These are phyloP conservation scores for Avena atlantica DNA, from an alignment of 176 grass and related monocot genomes.

Conservation along the genomic window DNA sequence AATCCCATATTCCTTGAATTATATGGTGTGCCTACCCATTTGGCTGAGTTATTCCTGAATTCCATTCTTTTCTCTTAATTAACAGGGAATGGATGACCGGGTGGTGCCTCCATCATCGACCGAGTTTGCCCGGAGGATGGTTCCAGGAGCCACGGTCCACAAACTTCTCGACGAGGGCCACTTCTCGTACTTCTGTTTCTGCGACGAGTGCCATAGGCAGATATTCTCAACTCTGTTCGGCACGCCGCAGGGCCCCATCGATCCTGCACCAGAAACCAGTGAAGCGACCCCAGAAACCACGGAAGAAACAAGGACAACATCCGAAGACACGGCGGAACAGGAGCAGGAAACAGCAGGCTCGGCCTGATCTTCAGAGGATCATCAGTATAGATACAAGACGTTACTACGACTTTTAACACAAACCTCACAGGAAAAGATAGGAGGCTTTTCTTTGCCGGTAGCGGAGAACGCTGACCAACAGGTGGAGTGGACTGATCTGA, in stretches of 20 bases:
- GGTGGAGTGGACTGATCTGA: neutral
- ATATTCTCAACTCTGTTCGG: constrained; percentile 97
- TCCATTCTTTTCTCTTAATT: constrained; percentile 10
- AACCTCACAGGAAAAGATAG: constrained; percentile 36
- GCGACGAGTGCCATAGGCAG: constrained; percentile 90
- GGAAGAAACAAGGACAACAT: constrained; percentile 46
- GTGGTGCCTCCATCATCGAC: constrained; percentile 80
- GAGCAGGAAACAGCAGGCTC: constrained; percentile 49
- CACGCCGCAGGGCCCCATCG: constrained; percentile 74
- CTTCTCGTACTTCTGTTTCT: constrained; percentile 97
- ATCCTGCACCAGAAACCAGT: constrained; percentile 19
- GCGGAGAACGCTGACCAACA: neutral
- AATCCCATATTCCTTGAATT: neutral
- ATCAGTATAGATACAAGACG: constrained; percentile 50
- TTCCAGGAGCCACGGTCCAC: constrained; percentile 87
- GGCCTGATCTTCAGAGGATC: constrained; percentile 50
- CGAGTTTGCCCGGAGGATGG: constrained; percentile 66
- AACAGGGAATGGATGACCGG: constrained; percentile 88
- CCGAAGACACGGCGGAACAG: constrained; percentile 46
- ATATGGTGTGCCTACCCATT: neutral
- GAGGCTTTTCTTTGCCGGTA: constrained; percentile 28
- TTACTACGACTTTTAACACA: constrained; percentile 47
- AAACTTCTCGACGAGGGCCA: constrained; percentile 81
- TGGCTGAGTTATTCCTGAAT: neutral
- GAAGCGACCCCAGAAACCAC: constrained; percentile 36